These are phyloP conservation scores for Thozetella sp. DNA, from an alignment of 495 filamentous ascomycete genomes.

Conservation along the genomic window DNA sequence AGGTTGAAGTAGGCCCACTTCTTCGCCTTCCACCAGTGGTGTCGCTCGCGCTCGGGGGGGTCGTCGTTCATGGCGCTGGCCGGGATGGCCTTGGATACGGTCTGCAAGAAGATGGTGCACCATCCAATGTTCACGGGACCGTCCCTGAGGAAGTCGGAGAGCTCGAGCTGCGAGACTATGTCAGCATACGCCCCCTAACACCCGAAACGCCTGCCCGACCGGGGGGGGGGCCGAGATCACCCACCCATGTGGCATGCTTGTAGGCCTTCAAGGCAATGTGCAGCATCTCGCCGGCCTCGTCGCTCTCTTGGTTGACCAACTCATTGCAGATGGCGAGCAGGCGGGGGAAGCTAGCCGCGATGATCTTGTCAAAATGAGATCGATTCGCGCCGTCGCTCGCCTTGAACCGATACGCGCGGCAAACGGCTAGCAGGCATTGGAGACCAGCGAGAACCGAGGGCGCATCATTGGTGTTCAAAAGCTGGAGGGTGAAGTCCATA, in stretches of 20 bases:
- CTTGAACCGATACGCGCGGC: conserved; percentile 93
- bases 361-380: conserved; percentile 90
- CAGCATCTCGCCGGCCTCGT: conserved; percentile 96
- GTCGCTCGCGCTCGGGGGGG: conserved; percentile 81
- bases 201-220: neutral
- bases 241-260: conserved; percentile 95
- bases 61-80: conserved; percentile 79
- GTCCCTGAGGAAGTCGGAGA: conserved; percentile 73
- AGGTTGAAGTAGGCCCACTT: conserved; percentile 99
- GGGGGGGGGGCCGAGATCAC: conserved; percentile 32
- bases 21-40: conserved; percentile 99
- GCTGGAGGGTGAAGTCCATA: conserved; percentile 84
- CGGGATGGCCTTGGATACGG: conserved; percentile 84
- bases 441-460: conserved; percentile 87
- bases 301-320: conserved; percentile 84
- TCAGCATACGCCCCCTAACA: conserved; percentile 29
- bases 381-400: conserved; percentile 68
- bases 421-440: conserved; percentile 91
- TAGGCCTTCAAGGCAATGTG: conserved; percentile 92
- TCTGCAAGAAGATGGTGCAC: conserved; percentile 90
- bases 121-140: conserved; percentile 87
- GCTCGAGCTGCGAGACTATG: conserved; percentile 66
- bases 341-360: conserved; percentile 89
- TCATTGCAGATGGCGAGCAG: conserved; percentile 83
- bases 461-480: conserved; percentile 81